Conservation (phyloP, 1,139 yeast genomes). For the Taphrina confusa region DNA sequence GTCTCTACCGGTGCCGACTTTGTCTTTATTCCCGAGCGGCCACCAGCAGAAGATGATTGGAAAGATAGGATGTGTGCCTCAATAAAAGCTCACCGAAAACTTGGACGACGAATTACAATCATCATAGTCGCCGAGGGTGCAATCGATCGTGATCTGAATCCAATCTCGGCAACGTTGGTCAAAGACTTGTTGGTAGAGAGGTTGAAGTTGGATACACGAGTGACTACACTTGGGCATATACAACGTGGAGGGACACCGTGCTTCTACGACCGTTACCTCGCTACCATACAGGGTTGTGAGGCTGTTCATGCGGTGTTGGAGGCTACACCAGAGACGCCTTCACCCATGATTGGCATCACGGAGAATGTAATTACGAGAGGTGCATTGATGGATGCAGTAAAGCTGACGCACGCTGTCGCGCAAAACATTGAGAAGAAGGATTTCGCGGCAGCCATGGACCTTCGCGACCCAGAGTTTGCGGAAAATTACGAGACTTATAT, state of each 20-base stretch:
- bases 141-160: constrained; percentile 74
- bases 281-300: constrained; percentile 95
- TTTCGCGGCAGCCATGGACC: constrained; percentile 79
- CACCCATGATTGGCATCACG: constrained; percentile 88
- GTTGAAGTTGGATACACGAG: constrained; percentile 87
- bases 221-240: constrained; percentile 93
- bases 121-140: constrained; percentile 99
- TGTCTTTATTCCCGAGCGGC: constrained; percentile 89
- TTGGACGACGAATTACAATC: constrained; percentile 90
- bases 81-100: constrained; percentile 62
- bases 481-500: constrained; percentile 64
- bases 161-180: constrained; percentile 77
- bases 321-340: constrained; percentile 84
- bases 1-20: constrained; percentile 94
- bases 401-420: constrained; percentile 81
- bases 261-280: constrained; percentile 84
- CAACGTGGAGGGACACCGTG: constrained; percentile 99
- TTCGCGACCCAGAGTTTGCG: constrained; percentile 83
- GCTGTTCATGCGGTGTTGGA: constrained; percentile 92
- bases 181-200: constrained; percentile 70
- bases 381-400: constrained; percentile 86
- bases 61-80: constrained; percentile 58
- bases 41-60: constrained; percentile 65
- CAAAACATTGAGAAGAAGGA: constrained; percentile 75
- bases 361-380: constrained; percentile 84